Evolutionary conservation across 2,329 filamentous ascomycete species (phyloP).

Genomic region (Elsinoe perseae): DNA sequence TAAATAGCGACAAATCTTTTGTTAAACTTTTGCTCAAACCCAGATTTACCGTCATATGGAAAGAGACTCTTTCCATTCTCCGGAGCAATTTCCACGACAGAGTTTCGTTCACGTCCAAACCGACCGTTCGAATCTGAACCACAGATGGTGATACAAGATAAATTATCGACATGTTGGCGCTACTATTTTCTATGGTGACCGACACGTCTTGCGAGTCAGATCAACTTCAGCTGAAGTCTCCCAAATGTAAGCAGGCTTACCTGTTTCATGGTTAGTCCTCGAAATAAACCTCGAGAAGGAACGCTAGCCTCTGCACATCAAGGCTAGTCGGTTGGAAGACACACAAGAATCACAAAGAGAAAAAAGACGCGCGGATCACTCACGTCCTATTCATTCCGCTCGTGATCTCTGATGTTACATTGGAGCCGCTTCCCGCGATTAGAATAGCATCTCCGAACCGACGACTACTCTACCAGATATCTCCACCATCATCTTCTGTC

Average conservation of each 20-base stretch:
- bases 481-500: not conserved
- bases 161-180: constrained; percentile 8
- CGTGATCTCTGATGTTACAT: constrained; percentile 7
- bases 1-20: not conserved
- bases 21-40: not conserved
- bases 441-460: not conserved
- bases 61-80: not conserved
- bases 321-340: not conserved
- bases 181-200: constrained; percentile 2
- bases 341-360: too few species aligned
- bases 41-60: not conserved
- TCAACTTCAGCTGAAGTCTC: constrained; percentile 2
- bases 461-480: not conserved
- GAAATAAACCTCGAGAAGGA: constrained; percentile 11
- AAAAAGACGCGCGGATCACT: constrained; percentile 5
- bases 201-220: constrained; percentile 8
- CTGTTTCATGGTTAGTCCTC: not conserved
- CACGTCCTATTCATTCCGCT: not conserved
- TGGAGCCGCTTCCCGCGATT: not conserved
- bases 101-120: not conserved
- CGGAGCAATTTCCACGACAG: constrained; percentile 3
- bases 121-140: not conserved
- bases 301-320: constrained; percentile 6
- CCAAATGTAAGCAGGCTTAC: constrained; percentile 8
- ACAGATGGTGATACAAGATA: constrained; percentile 3